phyloP scores from a whole-genome alignment of 805 yeast genomes.

The Wickerhamomyces alni region DNA sequence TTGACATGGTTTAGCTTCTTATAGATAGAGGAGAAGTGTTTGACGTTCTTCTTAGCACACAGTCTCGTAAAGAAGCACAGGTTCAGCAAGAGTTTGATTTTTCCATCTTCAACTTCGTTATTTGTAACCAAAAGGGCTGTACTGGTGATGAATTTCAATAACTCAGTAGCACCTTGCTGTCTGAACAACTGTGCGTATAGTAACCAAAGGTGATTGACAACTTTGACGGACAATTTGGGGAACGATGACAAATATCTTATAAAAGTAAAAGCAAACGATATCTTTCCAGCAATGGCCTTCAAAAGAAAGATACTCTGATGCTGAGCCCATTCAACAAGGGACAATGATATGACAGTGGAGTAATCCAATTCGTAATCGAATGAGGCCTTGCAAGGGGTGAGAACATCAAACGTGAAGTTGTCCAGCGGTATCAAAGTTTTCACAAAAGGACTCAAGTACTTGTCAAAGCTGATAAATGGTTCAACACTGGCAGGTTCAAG shows the following conservation, averaged over 20 bases:
- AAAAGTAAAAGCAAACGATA: conserved; percentile 3
- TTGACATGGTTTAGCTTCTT: conserved; percentile 12
- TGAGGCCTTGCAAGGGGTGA: conserved; percentile 3
- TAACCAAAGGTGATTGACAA: conserved; percentile 25
- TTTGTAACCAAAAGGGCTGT: not conserved
- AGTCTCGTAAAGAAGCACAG: conserved; percentile 24
- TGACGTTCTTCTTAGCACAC: conserved; percentile 15
- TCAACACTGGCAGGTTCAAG: conserved; percentile 7
- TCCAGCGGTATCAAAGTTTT: conserved; percentile 9
- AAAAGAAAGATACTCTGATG: conserved; percentile 8
- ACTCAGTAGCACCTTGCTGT: conserved; percentile 11
- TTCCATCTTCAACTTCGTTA: conserved; percentile 3
- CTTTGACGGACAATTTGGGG: conserved; percentile 21
- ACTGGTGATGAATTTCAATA: conserved; percentile 6
- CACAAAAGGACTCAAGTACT: conserved; percentile 9
- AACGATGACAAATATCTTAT: conserved; percentile 6
- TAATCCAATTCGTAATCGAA: no score
- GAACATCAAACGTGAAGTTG: conserved; percentile 9
- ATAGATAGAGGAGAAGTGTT: conserved; percentile 16
- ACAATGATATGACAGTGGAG: not conserved
- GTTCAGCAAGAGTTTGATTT: conserved; percentile 12
- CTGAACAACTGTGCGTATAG: conserved; percentile 16
- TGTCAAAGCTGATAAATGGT: conserved; percentile 7
- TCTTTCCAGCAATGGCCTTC: not conserved
- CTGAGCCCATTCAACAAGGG: conserved; percentile 10